Conservation (phyloP, 2,329 filamentous ascomycete genomes). For the Myriosclerotinia scirpicola region DNA sequence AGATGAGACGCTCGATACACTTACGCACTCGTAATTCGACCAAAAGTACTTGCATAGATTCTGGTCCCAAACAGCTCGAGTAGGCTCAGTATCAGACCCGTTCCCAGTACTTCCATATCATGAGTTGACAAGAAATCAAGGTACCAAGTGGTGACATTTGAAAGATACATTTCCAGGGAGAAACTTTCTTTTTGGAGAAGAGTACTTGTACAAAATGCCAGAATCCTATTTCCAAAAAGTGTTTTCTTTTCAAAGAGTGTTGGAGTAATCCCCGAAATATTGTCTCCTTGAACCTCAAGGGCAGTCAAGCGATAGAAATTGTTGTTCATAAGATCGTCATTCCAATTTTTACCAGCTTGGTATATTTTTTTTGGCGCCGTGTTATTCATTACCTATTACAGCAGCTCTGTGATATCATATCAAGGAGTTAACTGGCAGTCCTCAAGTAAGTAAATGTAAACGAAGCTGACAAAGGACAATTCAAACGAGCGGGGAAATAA, state of each 20-base stretch:
- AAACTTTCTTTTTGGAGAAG: neutral
- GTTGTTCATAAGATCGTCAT: neutral
- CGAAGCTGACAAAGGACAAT: neutral
- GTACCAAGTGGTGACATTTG: neutral
- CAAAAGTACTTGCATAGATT: neutral
- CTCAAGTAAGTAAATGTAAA: neutral
- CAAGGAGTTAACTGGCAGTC: neutral
- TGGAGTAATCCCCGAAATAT: neutral
- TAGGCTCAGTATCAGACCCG: neutral
- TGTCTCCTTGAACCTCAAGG: neutral
- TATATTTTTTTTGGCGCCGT: neutral
- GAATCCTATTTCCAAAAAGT: neutral
- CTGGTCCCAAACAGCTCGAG: no score
- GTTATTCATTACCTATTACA: neutral
- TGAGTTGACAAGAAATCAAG: neutral
- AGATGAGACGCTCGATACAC: no score
- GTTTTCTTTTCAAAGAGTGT: neutral
- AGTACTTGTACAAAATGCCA: neutral
- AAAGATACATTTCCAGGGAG: neutral
- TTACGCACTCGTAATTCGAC: neutral
- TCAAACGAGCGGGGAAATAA: neutral
- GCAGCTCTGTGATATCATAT: neutral
- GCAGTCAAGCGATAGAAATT: neutral
- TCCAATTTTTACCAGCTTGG: neutral
- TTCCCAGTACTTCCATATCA: neutral